These are phyloP conservation scores for Curvularia hawaiiensis DNA, from an alignment of 2,329 filamentous ascomycete genomes.

Conservation along the genomic window DNA sequence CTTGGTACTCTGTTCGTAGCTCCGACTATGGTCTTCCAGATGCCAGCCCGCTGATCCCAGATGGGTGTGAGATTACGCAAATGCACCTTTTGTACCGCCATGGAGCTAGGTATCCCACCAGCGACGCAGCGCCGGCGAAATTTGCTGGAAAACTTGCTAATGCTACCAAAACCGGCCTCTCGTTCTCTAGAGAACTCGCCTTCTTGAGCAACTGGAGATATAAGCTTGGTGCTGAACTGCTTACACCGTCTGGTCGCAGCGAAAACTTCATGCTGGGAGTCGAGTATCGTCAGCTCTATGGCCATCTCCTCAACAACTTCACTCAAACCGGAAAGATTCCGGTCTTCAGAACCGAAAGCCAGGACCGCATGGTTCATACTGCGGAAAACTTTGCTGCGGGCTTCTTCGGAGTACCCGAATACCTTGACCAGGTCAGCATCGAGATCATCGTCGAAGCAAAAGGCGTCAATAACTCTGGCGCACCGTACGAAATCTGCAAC, in stretches of 20 bases:
- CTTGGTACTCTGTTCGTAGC: slow-evolving; percentile 38
- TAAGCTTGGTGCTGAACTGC: slow-evolving; percentile 38
- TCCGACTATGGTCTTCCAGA: slow-evolving; percentile 36
- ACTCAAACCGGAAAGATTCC: slow-evolving; percentile 45
- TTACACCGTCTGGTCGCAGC: slow-evolving; percentile 39
- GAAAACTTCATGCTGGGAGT: slow-evolving; percentile 51
- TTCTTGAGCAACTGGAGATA: slow-evolving; percentile 37
- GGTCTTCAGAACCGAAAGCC: slow-evolving; percentile 42
- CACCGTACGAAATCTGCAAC: slow-evolving; percentile 37
- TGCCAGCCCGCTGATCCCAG: slow-evolving; percentile 32
- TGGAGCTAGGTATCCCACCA: slow-evolving; percentile 39
- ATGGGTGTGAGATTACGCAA: slow-evolving; percentile 36
- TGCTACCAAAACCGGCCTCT: slow-evolving; percentile 31
- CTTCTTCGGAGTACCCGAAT: slow-evolving; percentile 42
- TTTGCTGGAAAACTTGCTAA: slow-evolving; percentile 37
- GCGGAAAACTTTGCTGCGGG: slow-evolving; percentile 41
- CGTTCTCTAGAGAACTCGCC: slow-evolving; percentile 34
- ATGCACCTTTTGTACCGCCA: slow-evolving; percentile 39
- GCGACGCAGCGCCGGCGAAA: slow-evolving; percentile 28
- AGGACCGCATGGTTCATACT: slow-evolving; percentile 43
- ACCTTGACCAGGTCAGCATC: slow-evolving; percentile 35
- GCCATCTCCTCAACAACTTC: slow-evolving; percentile 53
- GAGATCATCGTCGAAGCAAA: slow-evolving; percentile 37
- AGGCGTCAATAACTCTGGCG: slow-evolving; percentile 37
- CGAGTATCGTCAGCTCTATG: slow-evolving; percentile 50